Base-by-base conservation (phyloP, 163 green algal genomes). In the Scenedesmus sp. region DNA sequence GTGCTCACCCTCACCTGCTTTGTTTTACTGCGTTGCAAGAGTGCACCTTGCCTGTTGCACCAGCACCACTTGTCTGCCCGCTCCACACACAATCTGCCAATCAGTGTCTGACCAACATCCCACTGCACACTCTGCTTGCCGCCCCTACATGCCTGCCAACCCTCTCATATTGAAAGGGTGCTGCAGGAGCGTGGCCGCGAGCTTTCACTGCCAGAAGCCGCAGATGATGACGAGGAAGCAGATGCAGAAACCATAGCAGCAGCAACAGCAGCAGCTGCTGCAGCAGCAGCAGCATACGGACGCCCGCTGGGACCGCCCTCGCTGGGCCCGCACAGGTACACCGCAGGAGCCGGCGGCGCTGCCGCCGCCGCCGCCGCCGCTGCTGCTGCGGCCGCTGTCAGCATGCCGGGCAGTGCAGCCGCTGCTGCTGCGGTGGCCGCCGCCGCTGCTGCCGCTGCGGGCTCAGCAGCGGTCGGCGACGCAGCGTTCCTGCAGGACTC, bases 191-290 rank as follows among this genome's bases (percentile, higher is more conserved):
- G 91, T 24, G 46, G 86, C 22, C 91, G 93, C 46, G 82, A 92
- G 37, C 91, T 96, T 24, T 92, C 89, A 37, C 91, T 95, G 20
- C 92, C 91, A 30, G 26, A 89, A 30, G 85, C 94, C 37, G 90
- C 93, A 40, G 93, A 95, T 35, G 94, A 95, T 43, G 82, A 92
- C 24, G 93, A 92, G 37, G 92, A 94, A 24, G 65, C 91, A 33
- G 53, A 81, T n/a, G 51, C 79, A 68, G 73, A 61, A 15, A 33
- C n/a, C 78, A 87, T 84, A 16, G 85, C 85, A 78, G 68, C 85
- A 76, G 76, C 87, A 70, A 68, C 87, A 70, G 53, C 76, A 68
- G 73, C 73, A 91, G 68, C 85, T 53, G 81, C 81, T 53, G 46
- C 81, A 73, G 70, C 85, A 78, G 85, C 85, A 76, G 37, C 61